phyloP scores from a whole-genome alignment of 495 filamentous ascomycete species.

The Glonium stellatum region DNA sequence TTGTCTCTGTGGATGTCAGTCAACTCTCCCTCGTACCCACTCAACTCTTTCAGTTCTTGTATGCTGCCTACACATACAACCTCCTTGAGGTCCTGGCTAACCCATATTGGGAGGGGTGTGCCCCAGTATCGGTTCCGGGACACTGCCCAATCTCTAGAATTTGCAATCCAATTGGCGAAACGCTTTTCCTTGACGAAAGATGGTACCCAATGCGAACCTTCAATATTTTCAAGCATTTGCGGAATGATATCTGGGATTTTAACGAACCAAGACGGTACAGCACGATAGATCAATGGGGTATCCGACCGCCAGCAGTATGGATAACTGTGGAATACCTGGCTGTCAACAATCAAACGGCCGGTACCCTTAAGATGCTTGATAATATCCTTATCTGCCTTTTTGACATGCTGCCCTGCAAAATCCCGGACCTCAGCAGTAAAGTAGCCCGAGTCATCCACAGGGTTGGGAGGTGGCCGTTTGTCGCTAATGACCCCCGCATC shows the following conservation, averaged over 20 bases:
- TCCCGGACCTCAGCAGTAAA: constrained; percentile 78
- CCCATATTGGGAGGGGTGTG: constrained; percentile 89
- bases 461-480: constrained; percentile 75
- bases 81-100: constrained; percentile 80
- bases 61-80: constrained; percentile 81
- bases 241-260: constrained; percentile 80
- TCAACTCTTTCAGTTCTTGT: constrained; percentile 77
- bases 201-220: constrained; percentile 91
- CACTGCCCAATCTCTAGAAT: constrained; percentile 96
- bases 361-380: constrained; percentile 81
- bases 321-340: constrained; percentile 88
- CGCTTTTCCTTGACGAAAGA: constrained; percentile 85
- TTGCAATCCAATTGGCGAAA: constrained; percentile 79
- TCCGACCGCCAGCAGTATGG: constrained; percentile 95
- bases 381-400: constrained; percentile 89
- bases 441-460: constrained; percentile 72
- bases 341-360: constrained; percentile 77
- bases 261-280: constrained; percentile 94
- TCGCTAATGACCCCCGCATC: constrained; percentile 71
- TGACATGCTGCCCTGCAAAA: constrained; percentile 86
- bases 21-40: constrained; percentile 76
- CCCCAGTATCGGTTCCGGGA: constrained; percentile 97
- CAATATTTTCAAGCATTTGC: constrained; percentile 81
- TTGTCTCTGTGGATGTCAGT: constrained; percentile 92
- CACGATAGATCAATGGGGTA: constrained; percentile 88